Conservation (phyloP, 139 green algal species). For the Limnomonas spitsbergensis region DNA sequence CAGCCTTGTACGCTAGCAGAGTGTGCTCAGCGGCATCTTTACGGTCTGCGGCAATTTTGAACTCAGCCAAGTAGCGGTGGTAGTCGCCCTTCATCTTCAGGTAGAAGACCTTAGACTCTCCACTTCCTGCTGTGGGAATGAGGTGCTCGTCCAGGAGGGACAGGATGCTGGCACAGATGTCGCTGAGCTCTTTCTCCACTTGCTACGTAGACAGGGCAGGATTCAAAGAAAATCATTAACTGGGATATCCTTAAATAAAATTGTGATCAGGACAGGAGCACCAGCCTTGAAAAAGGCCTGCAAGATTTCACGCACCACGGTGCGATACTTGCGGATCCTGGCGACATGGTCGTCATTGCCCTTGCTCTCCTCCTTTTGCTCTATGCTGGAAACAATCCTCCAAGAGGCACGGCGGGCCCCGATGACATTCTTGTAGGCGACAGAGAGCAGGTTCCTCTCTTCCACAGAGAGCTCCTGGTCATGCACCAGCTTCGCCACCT, state of each 20-base stretch:
- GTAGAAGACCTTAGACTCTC: slow-evolving; percentile 98
- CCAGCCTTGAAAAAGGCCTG: background rate
- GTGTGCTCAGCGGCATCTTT: slow-evolving; percentile 95
- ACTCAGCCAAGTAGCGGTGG: slow-evolving; percentile 96
- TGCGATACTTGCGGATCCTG: slow-evolving; percentile 90
- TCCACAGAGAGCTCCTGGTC: slow-evolving; percentile 9
- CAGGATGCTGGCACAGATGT: slow-evolving; percentile 86
- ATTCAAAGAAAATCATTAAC: no score
- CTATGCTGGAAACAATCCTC: slow-evolving; percentile 97
- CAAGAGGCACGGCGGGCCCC: slow-evolving; percentile 70
- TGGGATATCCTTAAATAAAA: no score
- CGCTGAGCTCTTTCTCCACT: slow-evolving; percentile 86
- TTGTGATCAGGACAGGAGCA: background rate
- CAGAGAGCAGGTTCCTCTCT: slow-evolving; percentile 78
- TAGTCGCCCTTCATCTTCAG: slow-evolving; percentile 89
- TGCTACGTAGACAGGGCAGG: background rate
- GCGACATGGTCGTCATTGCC: slow-evolving; percentile 91
- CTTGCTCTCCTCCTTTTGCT: slow-evolving; percentile 99
- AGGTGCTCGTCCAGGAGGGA: slow-evolving; percentile 93
- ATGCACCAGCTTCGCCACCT: slow-evolving; percentile 58
- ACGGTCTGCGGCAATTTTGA: slow-evolving; percentile 86
- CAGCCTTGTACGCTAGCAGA: slow-evolving; percentile 94
- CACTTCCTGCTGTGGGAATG: slow-evolving; percentile 85
- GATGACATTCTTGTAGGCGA: slow-evolving; percentile 99
- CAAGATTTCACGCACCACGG: slow-evolving; percentile 62